Conservation (phyloP, 202 grass and related monocot species). For the Setaria viridis region DNA sequence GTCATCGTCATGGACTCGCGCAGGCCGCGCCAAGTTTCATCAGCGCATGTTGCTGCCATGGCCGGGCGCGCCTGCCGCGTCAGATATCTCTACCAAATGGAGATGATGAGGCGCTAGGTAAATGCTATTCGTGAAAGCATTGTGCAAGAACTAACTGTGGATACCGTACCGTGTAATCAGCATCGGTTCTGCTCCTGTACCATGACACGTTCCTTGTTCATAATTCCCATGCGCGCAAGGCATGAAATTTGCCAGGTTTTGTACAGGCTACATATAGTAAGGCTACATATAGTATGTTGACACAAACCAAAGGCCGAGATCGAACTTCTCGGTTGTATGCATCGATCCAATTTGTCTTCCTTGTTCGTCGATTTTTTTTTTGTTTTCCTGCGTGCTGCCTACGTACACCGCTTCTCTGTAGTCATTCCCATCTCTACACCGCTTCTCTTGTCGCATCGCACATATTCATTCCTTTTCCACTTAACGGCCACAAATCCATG, state of each 20-base stretch:
- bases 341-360: too few species aligned
- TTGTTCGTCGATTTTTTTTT: too few species aligned
- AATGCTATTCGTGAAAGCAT: slow-evolving; percentile 11
- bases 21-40: slow-evolving; percentile 13
- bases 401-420: too few species aligned
- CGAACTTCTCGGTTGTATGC: too few species aligned
- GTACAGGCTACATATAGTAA: too few species aligned
- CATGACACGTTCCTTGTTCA: slow-evolving; percentile 6
- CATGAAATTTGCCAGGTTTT: background rate
- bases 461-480: too few species aligned
- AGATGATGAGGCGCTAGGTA: slow-evolving; percentile 29
- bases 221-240: background rate
- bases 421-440: too few species aligned
- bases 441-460: too few species aligned
- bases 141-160: slow-evolving; percentile 46
- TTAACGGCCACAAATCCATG: too few species aligned
- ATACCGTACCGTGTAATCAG: slow-evolving; percentile 42
- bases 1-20: background rate
- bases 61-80: background rate
- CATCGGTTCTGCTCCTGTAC: slow-evolving; percentile 26
- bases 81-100: slow-evolving; percentile 29
- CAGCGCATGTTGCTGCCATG: background rate
- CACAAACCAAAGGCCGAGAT: too few species aligned
- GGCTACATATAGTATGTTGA: too few species aligned
- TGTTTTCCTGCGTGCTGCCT: too few species aligned